Conservation (phyloP, 2,329 filamentous ascomycete genomes). For the Paecilomyces formosus region DNA sequence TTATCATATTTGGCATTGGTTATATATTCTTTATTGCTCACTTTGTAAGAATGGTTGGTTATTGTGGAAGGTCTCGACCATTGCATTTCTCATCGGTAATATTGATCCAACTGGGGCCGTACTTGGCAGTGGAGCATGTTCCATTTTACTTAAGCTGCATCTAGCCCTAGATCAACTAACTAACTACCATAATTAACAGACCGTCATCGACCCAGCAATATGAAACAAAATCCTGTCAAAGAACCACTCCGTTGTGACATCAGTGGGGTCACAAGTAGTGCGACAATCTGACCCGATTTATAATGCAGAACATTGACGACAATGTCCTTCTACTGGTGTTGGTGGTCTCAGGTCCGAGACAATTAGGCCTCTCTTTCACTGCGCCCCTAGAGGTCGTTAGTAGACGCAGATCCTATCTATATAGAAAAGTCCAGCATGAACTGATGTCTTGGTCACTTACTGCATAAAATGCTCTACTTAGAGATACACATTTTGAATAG, state of each 20-base stretch:
- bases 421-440: neutral
- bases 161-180: neutral
- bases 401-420: too few relatives aligned
- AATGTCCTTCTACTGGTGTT: neutral
- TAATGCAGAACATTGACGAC: neutral
- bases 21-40: too few relatives aligned
- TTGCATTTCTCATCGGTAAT: too few relatives aligned
- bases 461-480: neutral
- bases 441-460: neutral
- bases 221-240: neutral
- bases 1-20: too few relatives aligned
- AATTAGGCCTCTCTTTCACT: neutral
- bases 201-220: neutral
- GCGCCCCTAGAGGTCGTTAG: neutral
- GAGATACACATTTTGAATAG: neutral
- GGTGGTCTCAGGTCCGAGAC: neutral
- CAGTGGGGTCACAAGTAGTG: neutral
- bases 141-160: neutral
- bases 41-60: neutral
- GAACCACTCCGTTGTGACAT: neutral
- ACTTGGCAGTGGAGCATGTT: neutral
- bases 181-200: too few relatives aligned
- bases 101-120: neutral
- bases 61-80: too few relatives aligned
- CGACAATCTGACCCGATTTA: neutral